Base-by-base conservation (phyloP, 2,329 filamentous ascomycete species). In the Phoma sp. region DNA sequence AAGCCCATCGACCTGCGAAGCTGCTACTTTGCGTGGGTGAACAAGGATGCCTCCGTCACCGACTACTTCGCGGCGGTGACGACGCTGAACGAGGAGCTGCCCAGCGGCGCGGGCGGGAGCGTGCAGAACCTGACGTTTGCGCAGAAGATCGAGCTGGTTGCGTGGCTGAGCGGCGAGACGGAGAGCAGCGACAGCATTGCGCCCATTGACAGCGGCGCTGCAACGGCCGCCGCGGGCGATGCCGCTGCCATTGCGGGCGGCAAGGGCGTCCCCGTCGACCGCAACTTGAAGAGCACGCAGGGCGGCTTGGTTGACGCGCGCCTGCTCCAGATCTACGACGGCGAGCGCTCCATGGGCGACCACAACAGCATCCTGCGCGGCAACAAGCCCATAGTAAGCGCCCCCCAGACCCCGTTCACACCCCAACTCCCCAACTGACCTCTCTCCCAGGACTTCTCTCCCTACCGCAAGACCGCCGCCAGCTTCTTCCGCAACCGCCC, bases 11-110 rank as follows among this genome's bases (percentile, higher is more conserved):
- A 97, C 72, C 82, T 99, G 64, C 91, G 95, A 71, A 95, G 89
- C 73, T 93, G 97, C 77, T 97, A 93, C 80, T 96, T 98, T 72
- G 92, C 92, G 51, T 99, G 92, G 91, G 82, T 90, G 68, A 96
- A 97, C 78, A 91, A 92, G 75, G 93, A 98, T 78, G 86, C 89
- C 50, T 86, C 89, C 49, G 92, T 96, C 62, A 89, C 90, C 9
- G 91, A 96, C 66, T 98, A 98, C 82, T 95, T 97, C 76, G 86
- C 89, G 24, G 88, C 89, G 0, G 90, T 91, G 11, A 87, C 89
- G 66, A 83, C 87, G 63, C 82, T 98, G 52, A 96, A 96, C 72
- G 87, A 90, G 45, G 87, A 91, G 69, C 81, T 97, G 24, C 80
- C 79, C 0, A 77, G 75, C 1, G 86, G 84, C 14, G 81, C 81